Conservation (phyloP, 2,329 filamentous ascomycete species). For the Aspergillus floridensis region DNA sequence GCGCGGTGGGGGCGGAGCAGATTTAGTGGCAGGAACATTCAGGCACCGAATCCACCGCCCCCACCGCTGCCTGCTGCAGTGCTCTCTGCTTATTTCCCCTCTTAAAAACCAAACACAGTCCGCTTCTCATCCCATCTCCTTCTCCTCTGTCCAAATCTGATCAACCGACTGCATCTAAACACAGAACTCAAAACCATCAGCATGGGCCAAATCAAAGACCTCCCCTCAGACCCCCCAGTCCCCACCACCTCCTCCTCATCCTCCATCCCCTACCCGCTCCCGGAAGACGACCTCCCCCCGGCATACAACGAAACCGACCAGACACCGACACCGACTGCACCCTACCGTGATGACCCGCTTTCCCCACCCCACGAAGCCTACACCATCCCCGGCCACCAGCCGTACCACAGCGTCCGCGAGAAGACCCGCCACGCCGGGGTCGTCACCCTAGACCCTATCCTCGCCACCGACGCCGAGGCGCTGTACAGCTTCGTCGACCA, state of each 20-base stretch:
- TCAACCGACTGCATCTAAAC: background rate
- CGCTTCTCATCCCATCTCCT: background rate
- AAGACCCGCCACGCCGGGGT: slow-evolving; percentile 7
- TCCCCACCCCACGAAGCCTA: background rate
- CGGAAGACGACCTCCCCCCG: background rate
- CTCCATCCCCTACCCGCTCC: background rate
- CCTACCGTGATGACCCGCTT: background rate
- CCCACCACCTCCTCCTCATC: background rate
- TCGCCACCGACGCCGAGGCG: slow-evolving; percentile 8
- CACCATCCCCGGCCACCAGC: background rate
- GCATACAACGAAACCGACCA: slow-evolving; percentile 1
- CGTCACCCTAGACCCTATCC: slow-evolving; percentile 7
- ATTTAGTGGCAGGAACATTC: background rate
- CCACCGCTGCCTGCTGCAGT: background rate
- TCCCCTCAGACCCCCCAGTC: background rate
- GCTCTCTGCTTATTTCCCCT: background rate
- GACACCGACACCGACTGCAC: background rate
- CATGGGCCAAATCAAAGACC: background rate
- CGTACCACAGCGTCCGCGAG: slow-evolving; percentile 5
- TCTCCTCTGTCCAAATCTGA: background rate
- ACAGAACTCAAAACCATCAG: background rate
- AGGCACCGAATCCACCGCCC: background rate
- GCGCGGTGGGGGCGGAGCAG: background rate
- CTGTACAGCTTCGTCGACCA: slow-evolving; percentile 47
- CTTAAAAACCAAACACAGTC: background rate